These are phyloP conservation scores for Trichomonas vaginalis DNA, from an alignment of 208 protist genomes.

Conservation along the genomic window DNA sequence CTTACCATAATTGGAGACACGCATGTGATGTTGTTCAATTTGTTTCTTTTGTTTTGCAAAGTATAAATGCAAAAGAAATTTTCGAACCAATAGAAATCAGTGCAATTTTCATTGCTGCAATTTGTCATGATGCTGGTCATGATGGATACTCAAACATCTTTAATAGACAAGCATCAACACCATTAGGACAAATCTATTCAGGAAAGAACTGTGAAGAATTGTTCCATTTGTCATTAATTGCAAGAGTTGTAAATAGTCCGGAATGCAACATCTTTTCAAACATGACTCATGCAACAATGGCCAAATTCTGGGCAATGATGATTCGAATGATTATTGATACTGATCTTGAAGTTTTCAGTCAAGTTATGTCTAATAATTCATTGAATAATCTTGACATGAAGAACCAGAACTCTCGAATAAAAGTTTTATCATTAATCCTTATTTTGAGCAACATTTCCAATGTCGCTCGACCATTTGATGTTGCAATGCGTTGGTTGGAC, in stretches of 20 bases:
- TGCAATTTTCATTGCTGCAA: conserved; percentile 62
- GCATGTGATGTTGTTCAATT: conserved; percentile 49
- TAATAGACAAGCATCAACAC: conserved; percentile 60
- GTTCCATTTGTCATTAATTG: conserved; percentile 35
- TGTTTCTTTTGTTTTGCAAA: conserved; percentile 33
- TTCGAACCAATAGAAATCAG: conserved; percentile 55
- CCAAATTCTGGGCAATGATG: conserved; percentile 33
- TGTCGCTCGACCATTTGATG: background rate
- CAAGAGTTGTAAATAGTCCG: conserved; percentile 18
- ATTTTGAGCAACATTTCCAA: background rate
- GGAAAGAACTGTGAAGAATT: conserved; percentile 45
- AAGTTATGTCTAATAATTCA: background rate
- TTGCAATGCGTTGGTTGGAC: background rate
- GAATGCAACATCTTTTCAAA: conserved; percentile 29
- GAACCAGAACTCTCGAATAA: background rate
- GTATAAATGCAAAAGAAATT: conserved; percentile 41
- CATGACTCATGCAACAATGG: conserved; percentile 28
- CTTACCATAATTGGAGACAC: conserved; percentile 54
- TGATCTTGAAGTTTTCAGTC: conserved; percentile 35
- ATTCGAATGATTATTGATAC: conserved; percentile 41
- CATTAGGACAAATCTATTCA: conserved; percentile 56
- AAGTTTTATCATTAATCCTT: background rate
- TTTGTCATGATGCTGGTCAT: conserved; percentile 85
- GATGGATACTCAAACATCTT: conserved; percentile 84
- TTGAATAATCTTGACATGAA: background rate